Conservation (phyloP, 139 green algal genomes). For the Coelastrella sp. region DNA sequence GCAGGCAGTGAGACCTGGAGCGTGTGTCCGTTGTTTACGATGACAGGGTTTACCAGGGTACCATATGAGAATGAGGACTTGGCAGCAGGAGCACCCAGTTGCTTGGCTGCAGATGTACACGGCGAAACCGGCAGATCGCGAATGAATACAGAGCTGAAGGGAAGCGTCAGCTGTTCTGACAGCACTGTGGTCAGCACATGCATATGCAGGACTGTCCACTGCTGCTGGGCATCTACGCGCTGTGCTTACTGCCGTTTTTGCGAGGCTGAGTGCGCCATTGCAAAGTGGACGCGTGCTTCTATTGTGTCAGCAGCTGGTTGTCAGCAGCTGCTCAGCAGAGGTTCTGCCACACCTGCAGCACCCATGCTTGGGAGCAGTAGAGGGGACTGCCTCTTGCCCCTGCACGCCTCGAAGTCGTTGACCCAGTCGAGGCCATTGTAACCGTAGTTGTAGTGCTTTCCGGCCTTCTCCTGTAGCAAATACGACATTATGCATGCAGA, state of each 20-base stretch:
- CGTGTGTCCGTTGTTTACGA: constrained; percentile 53
- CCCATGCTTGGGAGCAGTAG: not conserved
- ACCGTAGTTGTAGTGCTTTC: not conserved
- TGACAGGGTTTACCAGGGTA: not conserved
- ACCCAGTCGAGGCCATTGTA: constrained; percentile 34
- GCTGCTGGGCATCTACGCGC: too few species aligned
- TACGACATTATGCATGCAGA: not conserved
- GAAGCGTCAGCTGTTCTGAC: not conserved
- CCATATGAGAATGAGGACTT: constrained; percentile 36
- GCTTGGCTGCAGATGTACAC: not conserved
- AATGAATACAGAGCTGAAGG: not conserved
- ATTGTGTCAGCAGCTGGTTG: too few species aligned
- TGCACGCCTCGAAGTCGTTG: not conserved
- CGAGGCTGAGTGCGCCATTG: too few species aligned
- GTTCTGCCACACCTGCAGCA: not conserved
- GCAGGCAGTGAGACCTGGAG: constrained; percentile 19
- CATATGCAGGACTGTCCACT: too few species aligned
- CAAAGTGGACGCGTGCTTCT: too few species aligned
- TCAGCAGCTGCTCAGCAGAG: too few species aligned
- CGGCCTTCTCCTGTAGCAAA: not conserved
- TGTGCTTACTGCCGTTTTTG: too few species aligned
- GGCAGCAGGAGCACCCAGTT: not conserved
- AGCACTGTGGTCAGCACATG: too few species aligned
- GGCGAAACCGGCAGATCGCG: not conserved
- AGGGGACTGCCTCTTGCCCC: not conserved